Evolutionary conservation across 2,329 filamentous ascomycete genomes (phyloP).

Genomic region (Aspergillus intermedius): DNA sequence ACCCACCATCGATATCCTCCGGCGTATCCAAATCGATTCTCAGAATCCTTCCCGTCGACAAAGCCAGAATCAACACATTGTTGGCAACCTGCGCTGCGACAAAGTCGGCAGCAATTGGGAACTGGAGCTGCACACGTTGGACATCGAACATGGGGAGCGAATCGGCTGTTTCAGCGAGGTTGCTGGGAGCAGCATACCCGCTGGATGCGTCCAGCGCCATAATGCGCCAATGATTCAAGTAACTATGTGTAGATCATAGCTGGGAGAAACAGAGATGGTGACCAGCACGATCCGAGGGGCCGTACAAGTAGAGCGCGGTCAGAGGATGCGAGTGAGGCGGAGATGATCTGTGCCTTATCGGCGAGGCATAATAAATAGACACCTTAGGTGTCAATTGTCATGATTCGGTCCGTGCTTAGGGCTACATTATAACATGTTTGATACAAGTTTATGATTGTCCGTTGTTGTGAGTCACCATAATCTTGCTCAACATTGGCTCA

Average conservation of each 20-base stretch:
- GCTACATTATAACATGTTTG: no score
- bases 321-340: neutral
- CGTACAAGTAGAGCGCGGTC: neutral
- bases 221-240: slow-evolving; percentile 26
- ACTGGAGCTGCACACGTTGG: slow-evolving; percentile 85
- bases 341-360: neutral
- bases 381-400: no score
- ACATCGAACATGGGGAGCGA: slow-evolving; percentile 89
- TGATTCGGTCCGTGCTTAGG: no score
- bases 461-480: no score
- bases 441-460: no score
- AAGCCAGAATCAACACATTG: slow-evolving; percentile 86
- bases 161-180: slow-evolving; percentile 54
- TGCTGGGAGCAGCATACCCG: slow-evolving; percentile 65
- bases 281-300: no score
- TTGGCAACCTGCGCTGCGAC: slow-evolving; percentile 95
- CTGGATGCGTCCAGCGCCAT: slow-evolving; percentile 67
- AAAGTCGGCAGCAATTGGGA: slow-evolving; percentile 90
- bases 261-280: neutral
- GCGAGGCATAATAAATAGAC: no score
- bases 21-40: slow-evolving; percentile 90
- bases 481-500: no score
- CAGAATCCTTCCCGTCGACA: slow-evolving; percentile 86
- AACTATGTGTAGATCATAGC: slow-evolving; percentile 26
- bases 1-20: slow-evolving; percentile 82